phyloP scores from a whole-genome alignment of 108 stramenopile species.

The Pseudonitzschia pungens region DNA sequence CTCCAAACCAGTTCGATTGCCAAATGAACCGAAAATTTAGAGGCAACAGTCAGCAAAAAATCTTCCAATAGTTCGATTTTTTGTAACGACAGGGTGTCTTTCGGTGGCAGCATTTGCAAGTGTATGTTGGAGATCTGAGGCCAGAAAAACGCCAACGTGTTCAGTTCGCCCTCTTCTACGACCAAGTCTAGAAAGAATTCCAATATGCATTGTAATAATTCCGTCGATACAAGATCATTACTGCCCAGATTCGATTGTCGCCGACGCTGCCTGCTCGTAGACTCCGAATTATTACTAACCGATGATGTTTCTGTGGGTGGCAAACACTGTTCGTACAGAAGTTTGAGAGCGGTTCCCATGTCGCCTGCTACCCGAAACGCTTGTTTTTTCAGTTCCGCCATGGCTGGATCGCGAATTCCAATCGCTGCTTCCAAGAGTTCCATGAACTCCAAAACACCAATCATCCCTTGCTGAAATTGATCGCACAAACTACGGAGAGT shows the following conservation, averaged over 20 bases:
- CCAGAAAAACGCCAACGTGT: slow-evolving; percentile 84
- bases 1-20: slow-evolving; percentile 82
- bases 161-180: slow-evolving; percentile 69
- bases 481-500: slow-evolving; percentile 47
- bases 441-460: slow-evolving; percentile 61
- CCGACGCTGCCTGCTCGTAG: slow-evolving; percentile 6
- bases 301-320: slow-evolving; percentile 18
- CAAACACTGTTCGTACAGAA: slow-evolving; percentile 72
- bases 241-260: not conserved
- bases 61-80: slow-evolving; percentile 84
- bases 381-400: slow-evolving; percentile 72
- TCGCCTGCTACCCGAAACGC: slow-evolving; percentile 88
- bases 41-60: slow-evolving; percentile 76
- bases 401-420: slow-evolving; percentile 47
- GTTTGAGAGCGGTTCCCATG: slow-evolving; percentile 81
- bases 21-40: slow-evolving; percentile 72
- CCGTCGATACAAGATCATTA: slow-evolving; percentile 29
- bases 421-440: slow-evolving; percentile 62
- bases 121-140: slow-evolving; percentile 83
- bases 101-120: slow-evolving; percentile 81
- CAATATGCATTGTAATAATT: slow-evolving; percentile 73
- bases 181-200: slow-evolving; percentile 85
- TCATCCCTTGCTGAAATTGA: slow-evolving; percentile 47
- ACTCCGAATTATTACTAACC: not conserved
- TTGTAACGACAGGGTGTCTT: slow-evolving; percentile 54